Conservation (phyloP, 2,329 filamentous ascomycete species). For the Westerdykella aurantiaca region DNA sequence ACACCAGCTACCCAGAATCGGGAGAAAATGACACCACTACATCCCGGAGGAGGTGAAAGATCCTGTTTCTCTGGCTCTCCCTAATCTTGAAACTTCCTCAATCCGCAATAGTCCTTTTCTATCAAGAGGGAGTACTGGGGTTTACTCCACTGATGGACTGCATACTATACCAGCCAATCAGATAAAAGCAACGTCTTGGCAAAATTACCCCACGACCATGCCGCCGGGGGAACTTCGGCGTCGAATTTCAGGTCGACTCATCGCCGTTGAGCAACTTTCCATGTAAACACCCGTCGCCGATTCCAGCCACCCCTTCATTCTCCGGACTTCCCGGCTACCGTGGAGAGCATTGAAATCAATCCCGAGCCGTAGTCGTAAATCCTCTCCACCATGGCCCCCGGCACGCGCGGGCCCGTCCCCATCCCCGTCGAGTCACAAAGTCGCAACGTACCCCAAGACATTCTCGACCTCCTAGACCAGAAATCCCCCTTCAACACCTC, state of each 20-base stretch:
- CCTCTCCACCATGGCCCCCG: constrained; percentile 38
- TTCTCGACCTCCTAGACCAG: constrained; percentile 62
- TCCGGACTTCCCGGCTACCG: no score
- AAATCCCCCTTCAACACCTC: constrained; percentile 50
- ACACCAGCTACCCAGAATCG: no score
- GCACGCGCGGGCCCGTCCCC: constrained; percentile 45
- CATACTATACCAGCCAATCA: not conserved
- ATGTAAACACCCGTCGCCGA: not conserved
- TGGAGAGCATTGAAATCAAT: not conserved
- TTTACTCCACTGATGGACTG: no score
- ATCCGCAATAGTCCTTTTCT: no score
- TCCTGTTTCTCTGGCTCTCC: no score
- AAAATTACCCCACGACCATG: constrained; percentile 3
- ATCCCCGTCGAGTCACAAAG: constrained; percentile 37
- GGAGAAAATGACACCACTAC: no score
- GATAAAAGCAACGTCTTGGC: not conserved
- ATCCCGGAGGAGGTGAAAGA: no score
- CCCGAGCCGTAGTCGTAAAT: not conserved
- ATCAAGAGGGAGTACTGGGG: no score
- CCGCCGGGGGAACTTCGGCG: constrained; percentile 7
- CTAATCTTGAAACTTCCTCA: no score
- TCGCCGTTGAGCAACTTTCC: not conserved
- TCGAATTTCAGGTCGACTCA: constrained; percentile 14
- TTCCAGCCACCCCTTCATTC: no score
- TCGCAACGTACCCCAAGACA: constrained; percentile 63